Percentiles rank a stretch among this genome's conserved stretches.
Evolutionary conservation across 2,329 filamentous ascomycete genomes (phyloP).

Genomic region (Drechslerella coelobrocha): DNA sequence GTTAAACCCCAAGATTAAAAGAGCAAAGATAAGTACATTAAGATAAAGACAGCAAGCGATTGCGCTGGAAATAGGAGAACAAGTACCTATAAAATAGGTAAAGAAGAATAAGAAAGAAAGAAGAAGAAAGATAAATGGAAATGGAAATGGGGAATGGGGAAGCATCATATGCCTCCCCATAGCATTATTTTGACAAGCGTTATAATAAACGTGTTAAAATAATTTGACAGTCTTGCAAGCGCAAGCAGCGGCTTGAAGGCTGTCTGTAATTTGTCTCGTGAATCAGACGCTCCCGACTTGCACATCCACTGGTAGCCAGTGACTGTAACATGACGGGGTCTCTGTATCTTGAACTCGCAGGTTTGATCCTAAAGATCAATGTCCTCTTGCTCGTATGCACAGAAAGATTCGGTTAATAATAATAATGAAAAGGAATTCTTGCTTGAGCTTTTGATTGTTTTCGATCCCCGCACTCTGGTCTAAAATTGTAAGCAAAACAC

Average conservation of each 20-base stretch:
- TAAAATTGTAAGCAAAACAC: constrained; percentile 5
- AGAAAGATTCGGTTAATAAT: constrained; percentile 10
- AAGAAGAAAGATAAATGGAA: background rate
- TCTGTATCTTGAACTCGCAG: background rate
- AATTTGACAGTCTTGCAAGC: too few species aligned
- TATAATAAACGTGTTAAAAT: too few species aligned
- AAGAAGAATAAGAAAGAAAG: background rate
- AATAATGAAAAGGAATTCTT: background rate
- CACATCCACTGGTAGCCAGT: background rate
- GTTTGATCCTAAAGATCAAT: background rate
- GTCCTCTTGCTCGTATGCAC: background rate
- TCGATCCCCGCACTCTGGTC: constrained; percentile 3
- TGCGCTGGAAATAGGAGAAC: too few species aligned
- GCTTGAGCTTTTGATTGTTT: background rate
- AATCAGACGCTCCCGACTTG: constrained; percentile 31
- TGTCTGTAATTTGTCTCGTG: constrained; percentile 30
- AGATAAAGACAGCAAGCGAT: too few species aligned
- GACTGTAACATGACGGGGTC: background rate
- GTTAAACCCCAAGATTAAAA: background rate
- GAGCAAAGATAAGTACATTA: background rate
- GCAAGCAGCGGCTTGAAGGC: background rate
- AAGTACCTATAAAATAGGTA: background rate
- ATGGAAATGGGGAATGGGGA: too few species aligned
- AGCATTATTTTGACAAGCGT: background rate
- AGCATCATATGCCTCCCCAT: background rate